Conservation (phyloP, 139 green algal genomes). For the Closterium sp. region DNA sequence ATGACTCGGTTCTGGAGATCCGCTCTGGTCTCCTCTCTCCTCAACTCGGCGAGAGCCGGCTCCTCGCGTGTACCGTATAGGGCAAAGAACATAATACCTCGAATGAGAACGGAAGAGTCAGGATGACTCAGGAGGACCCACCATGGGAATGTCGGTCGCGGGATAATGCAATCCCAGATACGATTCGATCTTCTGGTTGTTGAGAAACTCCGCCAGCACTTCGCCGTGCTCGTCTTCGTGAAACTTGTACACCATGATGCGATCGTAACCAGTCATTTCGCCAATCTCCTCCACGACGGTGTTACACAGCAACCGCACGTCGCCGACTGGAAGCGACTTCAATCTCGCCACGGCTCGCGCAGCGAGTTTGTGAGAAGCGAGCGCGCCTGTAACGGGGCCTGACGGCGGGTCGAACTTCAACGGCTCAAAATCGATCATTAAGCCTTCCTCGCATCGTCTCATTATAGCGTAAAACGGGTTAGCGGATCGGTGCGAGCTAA, state of each 20-base stretch:
- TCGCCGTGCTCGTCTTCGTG: conserved; percentile 54
- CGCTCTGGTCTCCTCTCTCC: not conserved
- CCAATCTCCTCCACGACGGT: conserved; percentile 45
- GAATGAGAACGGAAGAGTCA: no score
- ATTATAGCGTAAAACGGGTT: conserved; percentile 30
- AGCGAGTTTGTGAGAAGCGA: conserved; percentile 40
- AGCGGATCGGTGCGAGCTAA: not conserved
- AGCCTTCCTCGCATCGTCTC: not conserved
- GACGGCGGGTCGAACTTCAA: not conserved
- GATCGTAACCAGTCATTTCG: conserved; percentile 47
- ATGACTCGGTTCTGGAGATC: not conserved
- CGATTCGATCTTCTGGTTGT: not conserved
- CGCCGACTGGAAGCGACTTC: conserved; percentile 18
- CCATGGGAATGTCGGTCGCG: conserved; percentile 48
- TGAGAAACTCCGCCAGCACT: conserved; percentile 42
- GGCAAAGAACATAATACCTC: no score
- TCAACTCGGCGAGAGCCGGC: no score
- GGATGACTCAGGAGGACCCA: not conserved
- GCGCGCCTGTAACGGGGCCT: conserved; percentile 12
- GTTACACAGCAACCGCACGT: conserved; percentile 35
- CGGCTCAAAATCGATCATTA: conserved; percentile 31
- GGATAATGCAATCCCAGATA: conserved; percentile 56
- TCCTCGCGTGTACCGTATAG: no score
- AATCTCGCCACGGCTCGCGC: conserved; percentile 10
- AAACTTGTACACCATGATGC: conserved; percentile 55